phyloP scores from a whole-genome alignment of 2,329 filamentous ascomycete genomes.

The Fusarium oxysporum region DNA sequence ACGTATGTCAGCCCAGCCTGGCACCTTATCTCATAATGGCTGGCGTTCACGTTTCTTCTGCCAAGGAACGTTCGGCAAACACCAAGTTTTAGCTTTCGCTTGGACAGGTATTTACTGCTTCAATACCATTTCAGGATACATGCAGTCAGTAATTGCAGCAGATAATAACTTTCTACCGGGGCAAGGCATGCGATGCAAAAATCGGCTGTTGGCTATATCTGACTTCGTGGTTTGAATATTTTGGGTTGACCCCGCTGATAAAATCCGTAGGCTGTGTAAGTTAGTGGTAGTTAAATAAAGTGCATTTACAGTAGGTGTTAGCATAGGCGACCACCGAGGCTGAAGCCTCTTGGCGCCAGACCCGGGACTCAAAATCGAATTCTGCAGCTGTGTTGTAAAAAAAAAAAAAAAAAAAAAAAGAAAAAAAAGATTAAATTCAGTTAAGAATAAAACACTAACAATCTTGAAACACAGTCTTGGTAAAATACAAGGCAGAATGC shows the following conservation, averaged over 20 bases:
- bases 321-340: not conserved
- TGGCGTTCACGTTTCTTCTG: not conserved
- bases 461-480: not conserved
- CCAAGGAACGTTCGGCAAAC: not conserved
- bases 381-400: too few species aligned
- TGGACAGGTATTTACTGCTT: too few species aligned
- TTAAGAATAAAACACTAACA: too few species aligned
- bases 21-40: too few species aligned
- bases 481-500: not conserved
- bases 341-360: not conserved
- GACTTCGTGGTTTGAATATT: not conserved
- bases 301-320: not conserved
- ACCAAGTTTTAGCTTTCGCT: too few species aligned
- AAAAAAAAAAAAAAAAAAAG: too few species aligned
- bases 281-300: not conserved
- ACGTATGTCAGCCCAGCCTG: not conserved
- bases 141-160: not conserved
- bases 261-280: not conserved
- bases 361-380: too few species aligned
- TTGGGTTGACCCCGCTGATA: not conserved
- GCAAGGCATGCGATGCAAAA: not conserved
- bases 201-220: accelerated
- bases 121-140: too few species aligned
- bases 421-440: too few species aligned
- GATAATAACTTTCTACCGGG: accelerated